Conservation (phyloP, 1,139 yeast genomes). For the Hansenula lynferdii region DNA sequence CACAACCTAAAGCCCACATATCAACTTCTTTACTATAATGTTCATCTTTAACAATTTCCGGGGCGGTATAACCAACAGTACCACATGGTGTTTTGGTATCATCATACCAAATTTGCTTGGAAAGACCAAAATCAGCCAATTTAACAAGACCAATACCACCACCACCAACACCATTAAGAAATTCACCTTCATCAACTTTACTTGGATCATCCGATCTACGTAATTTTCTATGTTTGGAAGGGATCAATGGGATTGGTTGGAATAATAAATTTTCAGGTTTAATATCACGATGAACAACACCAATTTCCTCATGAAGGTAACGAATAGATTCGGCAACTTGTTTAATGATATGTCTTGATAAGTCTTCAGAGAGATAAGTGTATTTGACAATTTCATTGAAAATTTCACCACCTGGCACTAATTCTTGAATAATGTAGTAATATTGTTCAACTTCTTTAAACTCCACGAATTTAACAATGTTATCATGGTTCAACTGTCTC, state of each 20-base stretch:
- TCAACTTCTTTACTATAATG: constrained; percentile 87
- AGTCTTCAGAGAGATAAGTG: constrained; percentile 85
- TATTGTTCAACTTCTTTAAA: constrained; percentile 38
- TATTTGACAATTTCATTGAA: constrained; percentile 89
- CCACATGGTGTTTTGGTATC: constrained; percentile 86
- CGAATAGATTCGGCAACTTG: constrained; percentile 83
- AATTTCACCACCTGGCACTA: constrained; percentile 90
- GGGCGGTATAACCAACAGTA: constrained; percentile 89
- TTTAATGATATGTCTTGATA: constrained; percentile 76
- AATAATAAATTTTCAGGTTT: constrained; percentile 91
- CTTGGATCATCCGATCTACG: constrained; percentile 77
- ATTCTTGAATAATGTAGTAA: constrained; percentile 71
- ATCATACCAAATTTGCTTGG: constrained; percentile 70
- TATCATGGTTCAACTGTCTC: constrained; percentile 68
- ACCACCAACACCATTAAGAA: constrained; percentile 73
- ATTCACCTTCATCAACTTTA: constrained; percentile 85
- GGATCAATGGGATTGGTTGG: constrained; percentile 54
- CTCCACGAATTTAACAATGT: constrained; percentile 67
- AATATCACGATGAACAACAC: constrained; percentile 91
- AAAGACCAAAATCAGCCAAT: constrained; percentile 89
- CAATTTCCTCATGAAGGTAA: constrained; percentile 74
- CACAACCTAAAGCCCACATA: constrained; percentile 96
- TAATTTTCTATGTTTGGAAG: constrained; percentile 37
- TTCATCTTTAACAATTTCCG: constrained; percentile 87
- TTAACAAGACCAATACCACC: constrained; percentile 87